A percentile compares a stretch with the other conserved stretches of the same genome.
Evolutionary conservation across 1,284 basidiomycete species (phyloP).

Genomic region (Nidula niveotomentosa): DNA sequence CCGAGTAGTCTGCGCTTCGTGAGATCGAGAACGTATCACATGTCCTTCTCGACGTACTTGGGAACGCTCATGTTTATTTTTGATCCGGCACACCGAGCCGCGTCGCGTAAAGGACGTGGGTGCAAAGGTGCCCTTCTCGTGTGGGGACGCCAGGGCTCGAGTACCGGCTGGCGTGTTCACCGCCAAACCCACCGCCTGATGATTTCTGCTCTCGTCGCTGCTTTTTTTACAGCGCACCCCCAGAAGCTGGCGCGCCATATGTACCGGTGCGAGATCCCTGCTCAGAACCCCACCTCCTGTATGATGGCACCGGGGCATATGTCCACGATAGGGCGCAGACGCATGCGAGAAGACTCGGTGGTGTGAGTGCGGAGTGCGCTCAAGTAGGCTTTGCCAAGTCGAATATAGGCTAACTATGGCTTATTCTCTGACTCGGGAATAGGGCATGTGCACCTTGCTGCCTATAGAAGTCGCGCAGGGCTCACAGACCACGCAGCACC

Average conservation of each 20-base stretch:
- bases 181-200: not conserved
- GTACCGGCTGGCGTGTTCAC: not conserved
- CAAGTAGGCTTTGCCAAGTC: not conserved
- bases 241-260: not conserved
- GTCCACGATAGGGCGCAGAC: not conserved
- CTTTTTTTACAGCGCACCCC: not conserved
- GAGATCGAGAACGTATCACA: not conserved
- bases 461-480: too few species aligned
- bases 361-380: not conserved
- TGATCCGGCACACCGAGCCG: slow-evolving; percentile 1
- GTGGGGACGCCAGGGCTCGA: not conserved
- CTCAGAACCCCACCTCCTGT: not conserved
- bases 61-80: slow-evolving; percentile 1
- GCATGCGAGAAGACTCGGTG: not conserved
- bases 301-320: too few species aligned
- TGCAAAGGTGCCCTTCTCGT: not conserved
- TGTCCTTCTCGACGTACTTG: not conserved
- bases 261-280: not conserved
- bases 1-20: not conserved
- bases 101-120: not conserved
- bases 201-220: not conserved
- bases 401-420: too few species aligned
- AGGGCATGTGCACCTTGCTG: too few species aligned
- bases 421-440: too few species aligned
- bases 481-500: too few species aligned